Base-by-base conservation (phyloP, 2,329 filamentous ascomycete species). In the Hypoxylon sp. region DNA sequence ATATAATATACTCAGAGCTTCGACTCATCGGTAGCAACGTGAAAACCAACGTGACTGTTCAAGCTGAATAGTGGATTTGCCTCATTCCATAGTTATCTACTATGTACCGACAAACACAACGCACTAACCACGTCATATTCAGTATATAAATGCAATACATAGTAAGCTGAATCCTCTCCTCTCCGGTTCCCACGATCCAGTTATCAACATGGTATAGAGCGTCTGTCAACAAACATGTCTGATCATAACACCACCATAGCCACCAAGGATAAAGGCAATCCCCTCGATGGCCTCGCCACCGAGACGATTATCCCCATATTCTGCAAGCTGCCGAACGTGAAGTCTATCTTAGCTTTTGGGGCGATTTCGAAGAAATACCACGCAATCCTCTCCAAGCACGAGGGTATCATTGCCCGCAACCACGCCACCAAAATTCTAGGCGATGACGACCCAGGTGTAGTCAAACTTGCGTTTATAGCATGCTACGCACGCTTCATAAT, bases 251-350 rank as follows among this genome's bases (percentile, higher is more conserved):
- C 45, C 7, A 41, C 45, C 8, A 51, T 21, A 50, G 5, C 19
- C 3, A 7, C 39, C 11, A 3, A 19, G 11, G 14, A 43, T 6
- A 14, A 25, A 16, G 5, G 19, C 7, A 19, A 11, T 37, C 16
- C 6, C 30, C 25, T 60, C 25, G 62, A 57, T 7, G 12, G 16
- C 5, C n/a, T 67, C 11, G 11, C 48, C 8, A 23, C 39, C 5
- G 61, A 61, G 23, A 41, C 29, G 1, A 39, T 60, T 37, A n/a
- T 60, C n/a, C 3, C 32, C 2, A 57, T 68, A 41, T 46, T 60
- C 23, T 50, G 37, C 12, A 7, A 2, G 14, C 9, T 68, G 2
- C 50, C 62, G 8, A 14, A 52, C 14, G 3, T 39, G 5, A n/a
- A 41, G 8, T 53, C 58, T 1, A 29, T 61, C 11, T 6, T 53